A percentile compares a stretch with the other conserved stretches of the same genome.
phyloP scores from a whole-genome alignment of 257 asterid species.

The Jacaranda copaia region DNA sequence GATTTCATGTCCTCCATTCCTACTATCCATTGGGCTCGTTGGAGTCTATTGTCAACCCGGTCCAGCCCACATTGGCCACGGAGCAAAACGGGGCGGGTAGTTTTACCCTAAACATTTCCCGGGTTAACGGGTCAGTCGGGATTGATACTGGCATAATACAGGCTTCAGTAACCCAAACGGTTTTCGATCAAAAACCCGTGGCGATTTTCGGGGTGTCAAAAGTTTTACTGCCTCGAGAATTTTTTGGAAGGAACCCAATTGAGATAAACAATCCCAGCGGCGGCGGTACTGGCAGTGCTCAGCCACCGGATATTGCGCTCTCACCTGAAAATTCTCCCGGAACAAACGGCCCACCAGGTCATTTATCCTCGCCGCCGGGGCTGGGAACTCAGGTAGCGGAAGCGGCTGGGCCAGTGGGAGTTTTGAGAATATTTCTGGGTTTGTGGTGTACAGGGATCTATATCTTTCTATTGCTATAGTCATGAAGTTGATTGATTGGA shows the following conservation, averaged over 20 bases:
- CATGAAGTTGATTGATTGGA: slow-evolving; percentile 33
- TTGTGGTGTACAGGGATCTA: slow-evolving; percentile 50
- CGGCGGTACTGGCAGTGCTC: slow-evolving; percentile 42
- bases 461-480: slow-evolving; percentile 38
- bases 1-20: slow-evolving; percentile 64
- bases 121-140: slow-evolving; percentile 61
- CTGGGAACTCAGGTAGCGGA: slow-evolving; percentile 40
- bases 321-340: slow-evolving; percentile 54
- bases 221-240: slow-evolving; percentile 62
- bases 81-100: slow-evolving; percentile 69
- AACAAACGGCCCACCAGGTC: slow-evolving; percentile 48
- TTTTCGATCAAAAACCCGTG: slow-evolving; percentile 73
- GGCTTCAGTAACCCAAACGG: slow-evolving; percentile 70
- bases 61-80: slow-evolving; percentile 72
- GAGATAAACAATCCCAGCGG: slow-evolving; percentile 39
- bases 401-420: slow-evolving; percentile 29
- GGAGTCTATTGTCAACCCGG: slow-evolving; percentile 68
- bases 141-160: slow-evolving; percentile 59
- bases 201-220: slow-evolving; percentile 65
- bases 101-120: slow-evolving; percentile 60
- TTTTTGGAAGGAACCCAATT: slow-evolving; percentile 56
- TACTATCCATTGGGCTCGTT: slow-evolving; percentile 69
- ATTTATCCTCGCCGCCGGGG: slow-evolving; percentile 56
- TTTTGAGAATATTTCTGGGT: slow-evolving; percentile 40
- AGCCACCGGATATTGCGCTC: slow-evolving; percentile 53